phyloP scores from a whole-genome alignment of 2,329 filamentous ascomycete species.

The Knufia fluminis region DNA sequence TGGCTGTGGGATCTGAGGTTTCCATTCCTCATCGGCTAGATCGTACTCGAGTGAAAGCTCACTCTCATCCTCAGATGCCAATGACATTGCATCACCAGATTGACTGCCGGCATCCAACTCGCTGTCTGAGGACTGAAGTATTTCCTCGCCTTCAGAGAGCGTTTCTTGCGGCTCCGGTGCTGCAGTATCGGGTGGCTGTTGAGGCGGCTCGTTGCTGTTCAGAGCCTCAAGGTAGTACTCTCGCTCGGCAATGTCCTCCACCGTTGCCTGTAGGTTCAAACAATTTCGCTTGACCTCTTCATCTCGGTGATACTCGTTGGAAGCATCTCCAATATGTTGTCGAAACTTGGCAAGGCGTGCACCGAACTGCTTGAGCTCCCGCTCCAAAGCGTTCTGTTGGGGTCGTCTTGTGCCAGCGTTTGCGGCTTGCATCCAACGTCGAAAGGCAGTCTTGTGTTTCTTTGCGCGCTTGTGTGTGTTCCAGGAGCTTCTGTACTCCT shows the following conservation, averaged over 20 bases:
- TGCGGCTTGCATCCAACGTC: slow-evolving; percentile 50
- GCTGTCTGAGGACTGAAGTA: slow-evolving; percentile 27
- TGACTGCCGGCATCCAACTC: background rate
- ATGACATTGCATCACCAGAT: background rate
- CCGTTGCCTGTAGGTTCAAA: background rate
- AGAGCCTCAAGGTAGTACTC: slow-evolving; percentile 8
- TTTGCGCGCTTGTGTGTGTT: slow-evolving; percentile 47
- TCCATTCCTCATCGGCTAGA: slow-evolving; percentile 2
- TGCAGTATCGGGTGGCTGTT: background rate
- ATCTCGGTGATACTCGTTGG: background rate
- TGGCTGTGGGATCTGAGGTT: slow-evolving; percentile 1
- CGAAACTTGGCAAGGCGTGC: slow-evolving; percentile 4
- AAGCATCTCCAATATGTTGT: background rate
- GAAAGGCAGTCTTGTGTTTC: slow-evolving; percentile 48
- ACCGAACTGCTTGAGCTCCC: background rate
- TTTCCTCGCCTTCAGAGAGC: slow-evolving; percentile 38
- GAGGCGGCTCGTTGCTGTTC: background rate
- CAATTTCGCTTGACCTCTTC: slow-evolving; percentile 4
- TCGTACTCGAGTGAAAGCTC: slow-evolving; percentile 3
- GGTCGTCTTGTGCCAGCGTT: slow-evolving; percentile 3
- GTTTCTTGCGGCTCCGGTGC: slow-evolving; percentile 8
- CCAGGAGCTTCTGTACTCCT: slow-evolving; percentile 48
- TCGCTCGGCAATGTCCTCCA: slow-evolving; percentile 7
- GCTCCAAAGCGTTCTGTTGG: slow-evolving; percentile 4
- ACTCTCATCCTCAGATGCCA: slow-evolving; percentile 4